Evolutionary conservation across 768 basidiomycete genomes (phyloP).

Genomic region (Coprinopsis strossmayeri): DNA sequence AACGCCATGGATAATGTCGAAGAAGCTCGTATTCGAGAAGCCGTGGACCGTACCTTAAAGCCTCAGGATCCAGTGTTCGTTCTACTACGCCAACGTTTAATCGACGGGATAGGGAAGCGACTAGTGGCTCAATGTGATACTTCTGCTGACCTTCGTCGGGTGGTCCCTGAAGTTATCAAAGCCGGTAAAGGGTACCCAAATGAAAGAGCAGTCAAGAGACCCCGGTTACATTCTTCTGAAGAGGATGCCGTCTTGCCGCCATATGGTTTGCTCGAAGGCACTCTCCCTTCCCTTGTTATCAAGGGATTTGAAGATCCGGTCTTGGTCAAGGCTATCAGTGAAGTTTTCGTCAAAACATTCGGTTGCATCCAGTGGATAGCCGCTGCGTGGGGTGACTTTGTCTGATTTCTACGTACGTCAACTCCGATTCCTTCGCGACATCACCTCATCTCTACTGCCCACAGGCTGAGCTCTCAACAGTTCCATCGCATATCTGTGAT

Average conservation of each 20-base stretch:
- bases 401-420: slow-evolving; percentile 10
- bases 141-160: not conserved
- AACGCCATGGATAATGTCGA: slow-evolving; percentile 28
- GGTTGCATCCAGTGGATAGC: slow-evolving; percentile 47
- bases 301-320: slow-evolving; percentile 68
- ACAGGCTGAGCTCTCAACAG: too few species aligned
- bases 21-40: slow-evolving; percentile 47
- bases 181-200: slow-evolving; percentile 23
- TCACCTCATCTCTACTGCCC: not conserved
- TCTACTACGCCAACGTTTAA: slow-evolving; percentile 53
- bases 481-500: too few species aligned
- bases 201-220: slow-evolving; percentile 16
- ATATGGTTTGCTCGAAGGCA: slow-evolving; percentile 14
- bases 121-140: not conserved
- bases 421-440: not conserved
- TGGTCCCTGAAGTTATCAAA: slow-evolving; percentile 28
- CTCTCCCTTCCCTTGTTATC: slow-evolving; percentile 20
- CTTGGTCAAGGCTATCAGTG: slow-evolving; percentile 35
- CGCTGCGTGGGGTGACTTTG: slow-evolving; percentile 46
- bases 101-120: slow-evolving; percentile 27
- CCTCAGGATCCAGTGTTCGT: slow-evolving; percentile 60
- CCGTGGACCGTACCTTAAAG: slow-evolving; percentile 58
- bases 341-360: slow-evolving; percentile 34
- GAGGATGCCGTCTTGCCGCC: slow-evolving; percentile 1
- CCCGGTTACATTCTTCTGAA: slow-evolving; percentile 13